These are phyloP conservation scores for Sclerotinia nivalis DNA, from an alignment of 2,329 filamentous ascomycete genomes.

Conservation along the genomic window DNA sequence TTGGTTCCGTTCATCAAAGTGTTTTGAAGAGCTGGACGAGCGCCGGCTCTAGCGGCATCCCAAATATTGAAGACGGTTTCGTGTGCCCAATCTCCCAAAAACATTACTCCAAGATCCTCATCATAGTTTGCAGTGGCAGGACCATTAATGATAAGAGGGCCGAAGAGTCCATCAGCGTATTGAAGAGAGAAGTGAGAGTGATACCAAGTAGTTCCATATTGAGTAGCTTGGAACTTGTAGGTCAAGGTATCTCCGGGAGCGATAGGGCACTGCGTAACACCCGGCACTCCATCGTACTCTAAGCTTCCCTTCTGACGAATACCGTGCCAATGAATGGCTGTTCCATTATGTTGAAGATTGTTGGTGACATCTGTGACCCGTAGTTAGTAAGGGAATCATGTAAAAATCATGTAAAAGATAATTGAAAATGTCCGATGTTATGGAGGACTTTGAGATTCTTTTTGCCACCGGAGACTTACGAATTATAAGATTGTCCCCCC, in stretches of 20 bases:
- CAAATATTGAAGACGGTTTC: conserved; percentile 33
- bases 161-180: conserved; percentile 52
- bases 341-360: conserved; percentile 46
- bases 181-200: conserved; percentile 38
- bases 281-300: conserved; percentile 44
- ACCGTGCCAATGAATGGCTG: conserved; percentile 55
- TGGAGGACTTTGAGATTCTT: not conserved
- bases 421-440: not conserved
- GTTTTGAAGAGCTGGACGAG: conserved; percentile 34
- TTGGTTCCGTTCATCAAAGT: conserved; percentile 41
- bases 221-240: conserved; percentile 43
- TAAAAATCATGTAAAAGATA: not conserved
- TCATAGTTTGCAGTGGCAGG: conserved; percentile 61
- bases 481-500: conserved; percentile 40
- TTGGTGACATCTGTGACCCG: conserved; percentile 39
- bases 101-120: conserved; percentile 38
- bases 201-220: conserved; percentile 41
- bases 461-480: conserved; percentile 14
- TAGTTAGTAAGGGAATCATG: not conserved
- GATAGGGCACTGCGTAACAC: conserved; percentile 61
- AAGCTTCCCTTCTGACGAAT: conserved; percentile 47
- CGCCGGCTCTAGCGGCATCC: conserved; percentile 33
- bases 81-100: conserved; percentile 40
- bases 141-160: conserved; percentile 61
- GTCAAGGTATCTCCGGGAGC: conserved; percentile 53